Conservation (phyloP, 352 stramenopile genomes). For the Phytopythium vexans region DNA sequence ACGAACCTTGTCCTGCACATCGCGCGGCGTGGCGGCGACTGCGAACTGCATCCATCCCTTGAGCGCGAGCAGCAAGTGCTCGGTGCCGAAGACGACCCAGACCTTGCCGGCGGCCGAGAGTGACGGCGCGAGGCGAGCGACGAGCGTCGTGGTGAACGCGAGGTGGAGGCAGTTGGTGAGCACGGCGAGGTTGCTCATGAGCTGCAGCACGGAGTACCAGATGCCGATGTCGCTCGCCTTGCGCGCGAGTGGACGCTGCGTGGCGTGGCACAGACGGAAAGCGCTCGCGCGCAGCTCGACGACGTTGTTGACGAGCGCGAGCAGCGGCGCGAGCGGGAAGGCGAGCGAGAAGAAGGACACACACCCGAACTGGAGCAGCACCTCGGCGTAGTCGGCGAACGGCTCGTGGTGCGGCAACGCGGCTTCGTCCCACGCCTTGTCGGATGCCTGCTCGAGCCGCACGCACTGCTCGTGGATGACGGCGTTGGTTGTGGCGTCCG, state of each 20-base stretch:
- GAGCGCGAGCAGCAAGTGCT: constrained; percentile 62
- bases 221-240: constrained; percentile 92
- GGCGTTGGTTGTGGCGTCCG: constrained; percentile 28
- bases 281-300: constrained; percentile 92
- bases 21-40: constrained; percentile 48
- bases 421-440: constrained; percentile 88
- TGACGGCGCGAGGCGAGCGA: constrained; percentile 42
- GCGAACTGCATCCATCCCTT: constrained; percentile 65
- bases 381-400: constrained; percentile 94
- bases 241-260: constrained; percentile 86
- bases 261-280: constrained; percentile 93
- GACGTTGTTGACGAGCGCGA: constrained; percentile 93
- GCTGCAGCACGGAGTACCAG: constrained; percentile 90
- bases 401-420: constrained; percentile 90
- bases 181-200: constrained; percentile 94
- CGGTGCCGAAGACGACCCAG: constrained; percentile 77
- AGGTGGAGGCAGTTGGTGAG: constrained; percentile 96
- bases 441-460: constrained; percentile 74
- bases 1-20: constrained; percentile 46
- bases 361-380: constrained; percentile 95
- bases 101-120: constrained; percentile 48
- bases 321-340: constrained; percentile 92
- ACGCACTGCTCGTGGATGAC: constrained; percentile 79
- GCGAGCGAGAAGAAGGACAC: constrained; percentile 95
- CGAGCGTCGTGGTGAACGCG: constrained; percentile 73